Conservation (phyloP, 2,329 filamentous ascomycete genomes). For the Zymoseptoria ardabiliae region DNA sequence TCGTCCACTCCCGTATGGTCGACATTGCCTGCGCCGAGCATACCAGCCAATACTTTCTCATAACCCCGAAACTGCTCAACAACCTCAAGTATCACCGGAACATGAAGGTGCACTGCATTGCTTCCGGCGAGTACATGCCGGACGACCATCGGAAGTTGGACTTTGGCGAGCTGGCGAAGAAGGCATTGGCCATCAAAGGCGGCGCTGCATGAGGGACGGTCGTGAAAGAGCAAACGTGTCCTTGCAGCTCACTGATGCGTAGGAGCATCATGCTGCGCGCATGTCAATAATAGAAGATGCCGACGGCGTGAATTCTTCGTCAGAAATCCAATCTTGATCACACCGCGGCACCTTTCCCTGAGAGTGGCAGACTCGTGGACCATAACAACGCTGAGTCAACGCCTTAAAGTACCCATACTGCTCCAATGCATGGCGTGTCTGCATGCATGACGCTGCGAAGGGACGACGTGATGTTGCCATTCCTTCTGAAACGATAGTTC, state of each 20-base stretch:
- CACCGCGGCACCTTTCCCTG: no score
- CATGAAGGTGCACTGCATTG: slow-evolving; percentile 92
- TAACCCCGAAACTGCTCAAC: slow-evolving; percentile 89
- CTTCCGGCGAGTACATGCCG: slow-evolving; percentile 65
- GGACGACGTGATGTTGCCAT: no score
- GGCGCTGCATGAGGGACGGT: slow-evolving; percentile 1
- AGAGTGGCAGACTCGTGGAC: no score
- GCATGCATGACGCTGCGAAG: no score
- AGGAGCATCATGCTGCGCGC: background rate
- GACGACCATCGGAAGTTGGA: slow-evolving; percentile 36
- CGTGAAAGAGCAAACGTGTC: background rate
- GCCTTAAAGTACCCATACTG: no score
- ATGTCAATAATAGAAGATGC: background rate
- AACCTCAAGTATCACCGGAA: slow-evolving; percentile 78
- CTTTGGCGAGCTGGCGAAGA: slow-evolving; percentile 33
- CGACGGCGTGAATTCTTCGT: background rate
- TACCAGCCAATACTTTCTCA: slow-evolving; percentile 73
- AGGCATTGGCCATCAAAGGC: slow-evolving; percentile 23
- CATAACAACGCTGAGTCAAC: no score
- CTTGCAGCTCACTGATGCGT: background rate
- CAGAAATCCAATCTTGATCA: background rate
- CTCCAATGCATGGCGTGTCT: no score
- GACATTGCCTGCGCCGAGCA: slow-evolving; percentile 76
- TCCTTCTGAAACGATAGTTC: no score
- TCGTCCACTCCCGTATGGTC: slow-evolving; percentile 97